These are phyloP conservation scores for Closterium sp. DNA, from an alignment of 139 green algal genomes.

Conservation along the genomic window DNA sequence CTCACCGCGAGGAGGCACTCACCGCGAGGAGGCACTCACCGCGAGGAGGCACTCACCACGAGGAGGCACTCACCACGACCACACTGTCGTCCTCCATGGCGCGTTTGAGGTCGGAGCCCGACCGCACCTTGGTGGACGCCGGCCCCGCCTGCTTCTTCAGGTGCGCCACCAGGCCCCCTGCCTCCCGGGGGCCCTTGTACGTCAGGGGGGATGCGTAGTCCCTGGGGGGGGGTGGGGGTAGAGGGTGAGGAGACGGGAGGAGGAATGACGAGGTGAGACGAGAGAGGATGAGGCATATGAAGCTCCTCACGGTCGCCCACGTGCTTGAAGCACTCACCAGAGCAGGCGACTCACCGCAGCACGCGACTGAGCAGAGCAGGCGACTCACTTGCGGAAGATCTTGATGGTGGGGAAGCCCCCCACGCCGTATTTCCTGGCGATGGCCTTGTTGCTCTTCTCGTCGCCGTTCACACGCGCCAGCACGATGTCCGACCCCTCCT, in stretches of 20 bases:
- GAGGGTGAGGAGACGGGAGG: not conserved
- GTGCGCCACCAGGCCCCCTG: conserved; percentile 47
- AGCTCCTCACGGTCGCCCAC: not conserved
- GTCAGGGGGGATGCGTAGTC: conserved; percentile 12
- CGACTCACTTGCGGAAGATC: conserved; percentile 45
- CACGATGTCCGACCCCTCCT: conserved; percentile 10
- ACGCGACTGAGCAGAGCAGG: not conserved
- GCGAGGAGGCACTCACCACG: too few species aligned
- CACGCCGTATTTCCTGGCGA: conserved; percentile 51
- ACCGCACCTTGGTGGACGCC: conserved; percentile 12
- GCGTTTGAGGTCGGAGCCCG: not conserved
- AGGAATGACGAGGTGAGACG: not conserved
- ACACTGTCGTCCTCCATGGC: not conserved
- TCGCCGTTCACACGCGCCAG: conserved; percentile 37
- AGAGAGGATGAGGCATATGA: not conserved
- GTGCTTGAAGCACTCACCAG: not conserved
- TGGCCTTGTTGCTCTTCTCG: conserved; percentile 31
- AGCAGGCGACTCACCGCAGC: not conserved
- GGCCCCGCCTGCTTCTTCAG: conserved; percentile 51
- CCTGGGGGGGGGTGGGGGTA: not conserved
- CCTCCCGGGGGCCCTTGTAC: conserved; percentile 48
- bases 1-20: too few species aligned
- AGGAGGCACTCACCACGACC: not conserved
- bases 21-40: too few species aligned
- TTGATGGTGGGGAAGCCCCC: conserved; percentile 54